Evolutionary conservation across 2,329 filamentous ascomycete genomes (phyloP), one percentile per base, ranked within the genome.

Genomic region (Aureobasidium mangrovei): DNA sequence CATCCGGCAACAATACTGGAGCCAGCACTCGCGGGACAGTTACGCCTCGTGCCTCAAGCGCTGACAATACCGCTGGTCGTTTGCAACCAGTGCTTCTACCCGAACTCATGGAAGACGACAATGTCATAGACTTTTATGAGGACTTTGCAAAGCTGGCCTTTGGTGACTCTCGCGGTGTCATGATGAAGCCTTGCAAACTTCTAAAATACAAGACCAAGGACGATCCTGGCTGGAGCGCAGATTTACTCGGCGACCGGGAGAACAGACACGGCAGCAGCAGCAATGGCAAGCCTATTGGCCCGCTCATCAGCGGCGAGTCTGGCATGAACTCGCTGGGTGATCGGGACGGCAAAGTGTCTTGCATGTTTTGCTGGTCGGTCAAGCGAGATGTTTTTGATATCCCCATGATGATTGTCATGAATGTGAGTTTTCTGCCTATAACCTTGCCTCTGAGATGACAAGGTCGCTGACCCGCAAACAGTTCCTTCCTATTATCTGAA

Each of bases 371-470:
- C 74, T 97, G 91, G 91, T 91, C 88, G 59, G 91, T 97, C 59
- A 95, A 95, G 74, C 80, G 91, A 59, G 93, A 98, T 70, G 88
- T 93, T 39, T 97, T 97, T 73, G 91, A 97, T 73, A 95, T 97
- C 70, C 93, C 93, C 26, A 95, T 96, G 89, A 78, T 97, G 74
- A 94, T 97, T 70, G 88, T 96, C 65, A 91, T 97, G 76, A 96
- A 96, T 74, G 93, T 96, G 70, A 85, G 91, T 84, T 7, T 53
- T 3, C 7, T 31, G 3, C 2, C 36, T 9, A 18, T 18, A 18
- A 7, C 9, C 3, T 27, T 5, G 24, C 4, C n/a, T 12, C 9
- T n/a, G 4, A 7, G n/a, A 7, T 10, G 35, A 7, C 26, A 3
- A 9, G 5, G 32, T 24, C 10, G 10, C 26, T 41, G 28, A 42